Evolutionary conservation across 2,329 filamentous ascomycete species (phyloP).

Genomic region (Xylariaceae sp.): DNA sequence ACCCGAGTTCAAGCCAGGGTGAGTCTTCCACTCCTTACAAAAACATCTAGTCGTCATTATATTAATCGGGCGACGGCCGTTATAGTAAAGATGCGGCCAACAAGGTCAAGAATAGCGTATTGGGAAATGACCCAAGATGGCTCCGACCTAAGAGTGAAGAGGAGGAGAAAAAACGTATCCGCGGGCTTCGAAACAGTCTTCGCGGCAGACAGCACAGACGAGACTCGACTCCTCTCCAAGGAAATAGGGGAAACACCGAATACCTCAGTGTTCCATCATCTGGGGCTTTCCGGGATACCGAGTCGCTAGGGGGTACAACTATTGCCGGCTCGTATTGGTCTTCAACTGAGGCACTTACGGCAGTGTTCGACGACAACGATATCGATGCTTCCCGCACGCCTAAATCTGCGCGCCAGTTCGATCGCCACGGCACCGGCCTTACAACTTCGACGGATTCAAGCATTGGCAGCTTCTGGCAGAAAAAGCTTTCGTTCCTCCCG

Average conservation of each 20-base stretch:
- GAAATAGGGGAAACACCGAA: slow-evolving; percentile 6
- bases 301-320: slow-evolving; percentile 23
- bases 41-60: background rate
- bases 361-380: slow-evolving; percentile 3
- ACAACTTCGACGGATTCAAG: slow-evolving; percentile 29
- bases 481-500: slow-evolving; percentile 24
- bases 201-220: slow-evolving; percentile 29
- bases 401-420: slow-evolving; percentile 5
- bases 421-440: slow-evolving; percentile 26
- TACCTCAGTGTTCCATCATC: slow-evolving; percentile 5
- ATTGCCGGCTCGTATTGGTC: slow-evolving; percentile 23
- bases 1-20: slow-evolving; percentile 44
- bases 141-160: slow-evolving; percentile 46
- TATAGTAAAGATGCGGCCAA: slow-evolving; percentile 52
- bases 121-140: slow-evolving; percentile 56
- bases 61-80: slow-evolving; percentile 8
- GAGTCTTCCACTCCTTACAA: slow-evolving; percentile 21
- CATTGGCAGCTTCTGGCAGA: slow-evolving; percentile 22
- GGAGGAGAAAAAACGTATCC: slow-evolving; percentile 48
- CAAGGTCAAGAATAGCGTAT: slow-evolving; percentile 51
- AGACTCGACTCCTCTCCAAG: slow-evolving; percentile 27
- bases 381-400: slow-evolving; percentile 4
- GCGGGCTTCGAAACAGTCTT: slow-evolving; percentile 34
- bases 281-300: slow-evolving; percentile 17
- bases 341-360: slow-evolving; percentile 22